These are phyloP conservation scores for Fraxinus angustifolia DNA, from an alignment of 305 asterid genomes.

Conservation along the genomic window DNA sequence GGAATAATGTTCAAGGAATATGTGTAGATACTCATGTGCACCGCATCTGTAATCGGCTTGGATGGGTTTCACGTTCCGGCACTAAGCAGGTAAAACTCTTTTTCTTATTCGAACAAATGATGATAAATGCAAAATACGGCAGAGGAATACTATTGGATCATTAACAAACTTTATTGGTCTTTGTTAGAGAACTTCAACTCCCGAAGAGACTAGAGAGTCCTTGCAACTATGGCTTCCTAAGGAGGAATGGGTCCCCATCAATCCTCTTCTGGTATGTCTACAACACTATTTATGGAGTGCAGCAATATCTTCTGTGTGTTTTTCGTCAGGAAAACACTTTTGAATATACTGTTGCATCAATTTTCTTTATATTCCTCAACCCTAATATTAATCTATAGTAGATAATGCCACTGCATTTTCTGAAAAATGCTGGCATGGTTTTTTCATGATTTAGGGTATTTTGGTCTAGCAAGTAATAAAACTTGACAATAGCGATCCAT, in stretches of 20 bases:
- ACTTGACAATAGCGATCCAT: not conserved
- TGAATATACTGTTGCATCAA: not conserved
- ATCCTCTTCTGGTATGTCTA: constrained; percentile 83
- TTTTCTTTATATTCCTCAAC: not conserved
- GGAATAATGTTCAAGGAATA: constrained; percentile 96
- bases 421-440: not conserved
- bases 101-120: not conserved
- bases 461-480: not conserved
- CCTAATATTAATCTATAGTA: not conserved
- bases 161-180: constrained; percentile 2
- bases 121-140: not conserved
- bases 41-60: constrained; percentile 89
- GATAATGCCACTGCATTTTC: not conserved
- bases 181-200: constrained; percentile 63
- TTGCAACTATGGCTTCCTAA: constrained; percentile 96
- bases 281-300: not conserved
- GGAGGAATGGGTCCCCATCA: constrained; percentile 96
- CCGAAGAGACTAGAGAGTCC: constrained; percentile 83
- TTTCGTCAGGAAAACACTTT: not conserved
- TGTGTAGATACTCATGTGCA: constrained; percentile 99
- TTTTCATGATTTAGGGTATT: not conserved
- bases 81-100: constrained; percentile 56
- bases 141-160: constrained; percentile 2
- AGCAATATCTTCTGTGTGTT: not conserved
- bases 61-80: constrained; percentile 88